Conservation (phyloP, 2,329 filamentous ascomycete genomes). For the Pezicula rhizophila region DNA sequence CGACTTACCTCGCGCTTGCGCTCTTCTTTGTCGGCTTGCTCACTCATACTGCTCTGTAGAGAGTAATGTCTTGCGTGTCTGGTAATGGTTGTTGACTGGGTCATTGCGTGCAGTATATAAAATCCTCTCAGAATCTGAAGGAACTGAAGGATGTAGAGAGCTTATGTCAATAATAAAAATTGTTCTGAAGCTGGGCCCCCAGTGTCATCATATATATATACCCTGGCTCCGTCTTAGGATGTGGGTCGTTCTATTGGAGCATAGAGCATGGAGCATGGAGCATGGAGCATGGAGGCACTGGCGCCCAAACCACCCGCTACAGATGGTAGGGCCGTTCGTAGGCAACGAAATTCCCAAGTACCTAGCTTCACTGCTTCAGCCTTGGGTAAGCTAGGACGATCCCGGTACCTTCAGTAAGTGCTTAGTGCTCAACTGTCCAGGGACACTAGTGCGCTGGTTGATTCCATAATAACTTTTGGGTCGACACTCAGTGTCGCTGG, state of each 20-base stretch:
- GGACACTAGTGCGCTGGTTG: background rate
- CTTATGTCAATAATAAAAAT: background rate
- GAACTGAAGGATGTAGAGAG: slow-evolving; percentile 7
- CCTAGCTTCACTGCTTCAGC: background rate
- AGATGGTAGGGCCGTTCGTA: background rate
- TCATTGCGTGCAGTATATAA: slow-evolving; percentile 12
- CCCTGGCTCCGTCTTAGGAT: slow-evolving; percentile 6
- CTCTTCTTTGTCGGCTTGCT: slow-evolving; percentile 27
- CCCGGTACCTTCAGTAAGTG: background rate
- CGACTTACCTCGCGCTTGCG: slow-evolving; percentile 28
- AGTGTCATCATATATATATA: slow-evolving; percentile 25
- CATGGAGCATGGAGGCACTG: too few relatives aligned
- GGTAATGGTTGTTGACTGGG: slow-evolving; percentile 10
- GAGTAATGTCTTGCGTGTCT: slow-evolving; percentile 19
- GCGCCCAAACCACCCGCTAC: too few relatives aligned
- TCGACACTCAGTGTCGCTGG: background rate
- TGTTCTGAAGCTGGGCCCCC: slow-evolving; percentile 7
- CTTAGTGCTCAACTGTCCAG: background rate
- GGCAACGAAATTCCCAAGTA: too few relatives aligned
- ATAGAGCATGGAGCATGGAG: background rate
- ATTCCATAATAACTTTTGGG: background rate
- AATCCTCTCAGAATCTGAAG: background rate
- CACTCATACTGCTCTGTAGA: slow-evolving; percentile 22
- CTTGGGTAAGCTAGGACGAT: background rate
- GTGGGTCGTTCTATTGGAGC: background rate